These are phyloP conservation scores for Blastocystis sp. DNA, from an alignment of 352 stramenopile genomes.

Conservation along the genomic window DNA sequence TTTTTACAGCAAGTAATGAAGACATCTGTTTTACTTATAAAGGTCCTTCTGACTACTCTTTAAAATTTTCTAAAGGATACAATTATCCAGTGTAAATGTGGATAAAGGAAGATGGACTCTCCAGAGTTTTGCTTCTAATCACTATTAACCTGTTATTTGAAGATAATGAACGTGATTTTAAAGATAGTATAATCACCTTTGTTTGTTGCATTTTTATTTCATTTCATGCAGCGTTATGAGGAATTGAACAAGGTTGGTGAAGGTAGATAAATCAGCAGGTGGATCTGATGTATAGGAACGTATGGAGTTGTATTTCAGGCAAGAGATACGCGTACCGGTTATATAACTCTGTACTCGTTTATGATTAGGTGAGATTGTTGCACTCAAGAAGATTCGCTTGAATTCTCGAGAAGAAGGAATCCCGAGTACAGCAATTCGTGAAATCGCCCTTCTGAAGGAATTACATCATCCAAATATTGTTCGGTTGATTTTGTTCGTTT, in stretches of 20 bases:
- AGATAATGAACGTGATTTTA: not conserved
- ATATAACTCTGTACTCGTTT: conserved; percentile 68
- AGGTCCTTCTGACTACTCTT: too few relatives aligned
- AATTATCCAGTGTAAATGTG: not conserved
- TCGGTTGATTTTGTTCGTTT: conserved; percentile 77
- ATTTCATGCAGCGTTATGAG: conserved; percentile 78
- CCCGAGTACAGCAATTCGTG: conserved; percentile 90
- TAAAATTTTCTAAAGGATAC: too few relatives aligned
- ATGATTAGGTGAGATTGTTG: conserved; percentile 84
- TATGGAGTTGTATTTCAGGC: conserved; percentile 99
- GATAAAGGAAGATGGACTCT: not conserved
- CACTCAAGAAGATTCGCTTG: conserved; percentile 98
- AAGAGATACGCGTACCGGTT: conserved; percentile 80
- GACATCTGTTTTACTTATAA: too few relatives aligned
- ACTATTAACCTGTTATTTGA: not conserved
- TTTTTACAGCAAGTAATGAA: too few relatives aligned
- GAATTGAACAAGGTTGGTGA: conserved; percentile 85
- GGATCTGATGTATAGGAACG: conserved; percentile 69
- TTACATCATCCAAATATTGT: conserved; percentile 96
- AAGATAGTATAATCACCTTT: not conserved
- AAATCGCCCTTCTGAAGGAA: conserved; percentile 94
- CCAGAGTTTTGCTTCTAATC: not conserved
- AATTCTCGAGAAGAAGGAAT: conserved; percentile 92
- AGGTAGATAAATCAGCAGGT: conserved; percentile 64
- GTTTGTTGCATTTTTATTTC: conserved; percentile 16